Evolutionary conservation across 192 early-diverging fungal species (phyloP).

Genomic region (Radiomyces spectabilis): DNA sequence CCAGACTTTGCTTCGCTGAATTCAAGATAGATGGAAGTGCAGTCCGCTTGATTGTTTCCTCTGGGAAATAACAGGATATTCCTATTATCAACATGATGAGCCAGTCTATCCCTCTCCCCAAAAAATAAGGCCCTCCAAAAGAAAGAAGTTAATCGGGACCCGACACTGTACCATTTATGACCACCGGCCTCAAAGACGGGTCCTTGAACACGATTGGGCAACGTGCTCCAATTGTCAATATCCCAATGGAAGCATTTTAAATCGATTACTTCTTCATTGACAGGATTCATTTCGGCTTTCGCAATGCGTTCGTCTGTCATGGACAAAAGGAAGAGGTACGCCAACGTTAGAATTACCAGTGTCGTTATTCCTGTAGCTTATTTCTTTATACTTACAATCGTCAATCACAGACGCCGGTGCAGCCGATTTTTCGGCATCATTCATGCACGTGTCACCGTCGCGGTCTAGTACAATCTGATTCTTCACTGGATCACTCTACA

Average conservation of each 20-base stretch:
- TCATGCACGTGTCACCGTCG: background rate
- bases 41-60: constrained; percentile 70
- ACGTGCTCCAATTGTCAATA: background rate
- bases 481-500: background rate
- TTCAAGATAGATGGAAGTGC: constrained; percentile 81
- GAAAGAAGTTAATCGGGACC: background rate
- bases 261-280: constrained; percentile 2
- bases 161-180: background rate
- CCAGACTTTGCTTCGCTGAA: constrained; percentile 58
- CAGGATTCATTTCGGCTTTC: background rate
- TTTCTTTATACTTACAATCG: constrained; percentile 7
- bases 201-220: background rate
- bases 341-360: background rate
- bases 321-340: background rate
- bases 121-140: background rate
- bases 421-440: background rate
- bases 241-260: background rate
- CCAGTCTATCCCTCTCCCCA: background rate
- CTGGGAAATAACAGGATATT: constrained; percentile 81
- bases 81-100: constrained; percentile 39
- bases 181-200: background rate
- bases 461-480: background rate
- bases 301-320: constrained; percentile 3
- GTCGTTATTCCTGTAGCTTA: background rate
- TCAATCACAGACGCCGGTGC: constrained; percentile 8